Percentiles rank a stretch among this genome's conserved stretches.
Evolutionary conservation across 345 rosid genomes (phyloP).

Genomic region (Populus euphratica): DNA sequence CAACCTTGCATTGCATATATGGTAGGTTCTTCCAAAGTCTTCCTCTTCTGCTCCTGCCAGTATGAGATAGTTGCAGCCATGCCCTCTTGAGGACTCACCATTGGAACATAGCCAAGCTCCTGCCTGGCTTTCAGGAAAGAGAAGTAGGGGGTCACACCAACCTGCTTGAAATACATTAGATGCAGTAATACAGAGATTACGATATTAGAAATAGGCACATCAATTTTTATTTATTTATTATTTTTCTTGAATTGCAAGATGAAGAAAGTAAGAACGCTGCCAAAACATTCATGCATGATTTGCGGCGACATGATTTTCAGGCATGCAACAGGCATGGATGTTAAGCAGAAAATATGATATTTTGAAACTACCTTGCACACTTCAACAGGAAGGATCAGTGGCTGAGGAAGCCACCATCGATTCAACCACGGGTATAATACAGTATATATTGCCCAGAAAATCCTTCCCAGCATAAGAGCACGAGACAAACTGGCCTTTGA

Average conservation of each 20-base stretch:
- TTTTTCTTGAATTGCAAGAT: not conserved
- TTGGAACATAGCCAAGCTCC: conserved; percentile 86
- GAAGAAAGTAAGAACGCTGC: not conserved
- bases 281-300: not conserved
- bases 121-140: conserved; percentile 78
- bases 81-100: conserved; percentile 71
- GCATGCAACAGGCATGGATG: not conserved
- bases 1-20: conserved; percentile 53
- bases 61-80: conserved; percentile 80
- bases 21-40: conserved; percentile 63
- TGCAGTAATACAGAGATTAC: not conserved
- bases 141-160: conserved; percentile 86
- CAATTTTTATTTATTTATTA: not conserved
- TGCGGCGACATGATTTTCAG: not conserved
- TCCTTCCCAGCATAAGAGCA: conserved; percentile 56
- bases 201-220: not conserved
- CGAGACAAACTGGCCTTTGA: conserved; percentile 52
- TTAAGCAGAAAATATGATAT: not conserved
- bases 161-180: conserved; percentile 37
- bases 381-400: conserved; percentile 82
- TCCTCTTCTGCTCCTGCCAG: conserved; percentile 69
- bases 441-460: conserved; percentile 55
- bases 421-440: conserved; percentile 77
- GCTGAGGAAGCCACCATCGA: conserved; percentile 81
- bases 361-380: conserved; percentile 64